Conservation (phyloP, 306 rosid species). For the Spatholobus suberectus region DNA sequence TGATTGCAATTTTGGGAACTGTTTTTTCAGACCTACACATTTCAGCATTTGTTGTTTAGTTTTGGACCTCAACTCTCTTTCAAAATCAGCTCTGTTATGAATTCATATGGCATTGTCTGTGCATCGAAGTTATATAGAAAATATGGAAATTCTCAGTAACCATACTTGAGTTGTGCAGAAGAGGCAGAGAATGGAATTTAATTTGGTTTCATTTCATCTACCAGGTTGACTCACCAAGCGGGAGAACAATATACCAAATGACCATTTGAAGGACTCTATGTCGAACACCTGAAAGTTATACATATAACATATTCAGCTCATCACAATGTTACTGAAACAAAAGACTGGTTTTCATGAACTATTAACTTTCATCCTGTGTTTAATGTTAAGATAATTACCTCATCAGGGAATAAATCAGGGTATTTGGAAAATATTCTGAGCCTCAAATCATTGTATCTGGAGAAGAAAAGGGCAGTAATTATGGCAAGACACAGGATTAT, state of each 20-base stretch:
- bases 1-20: neutral
- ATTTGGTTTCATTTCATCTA: slow-evolving; percentile 17
- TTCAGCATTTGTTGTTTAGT: slow-evolving; percentile 9
- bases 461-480: slow-evolving; percentile 30
- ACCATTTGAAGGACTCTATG: slow-evolving; percentile 93
- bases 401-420: slow-evolving; percentile 88
- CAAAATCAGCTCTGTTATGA: slow-evolving; percentile 1
- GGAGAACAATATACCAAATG: slow-evolving; percentile 95
- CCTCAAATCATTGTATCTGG: slow-evolving; percentile 86
- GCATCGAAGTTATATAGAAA: neutral
- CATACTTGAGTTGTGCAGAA: neutral
- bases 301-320: slow-evolving; percentile 36
- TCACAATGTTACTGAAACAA: neutral
- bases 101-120: slow-evolving; percentile 13
- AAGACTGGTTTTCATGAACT: neutral
- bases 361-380: neutral
- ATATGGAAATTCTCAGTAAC: neutral
- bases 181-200: slow-evolving; percentile 23
- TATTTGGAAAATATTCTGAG: slow-evolving; percentile 89
- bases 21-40: neutral
- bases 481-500: slow-evolving; percentile 21
- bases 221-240: slow-evolving; percentile 79
- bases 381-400: slow-evolving; percentile 60
- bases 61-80: neutral
- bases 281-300: slow-evolving; percentile 80